Base-by-base conservation (phyloP, 2,329 filamentous ascomycete species). In the Cylindrodendrum hubeiense region DNA sequence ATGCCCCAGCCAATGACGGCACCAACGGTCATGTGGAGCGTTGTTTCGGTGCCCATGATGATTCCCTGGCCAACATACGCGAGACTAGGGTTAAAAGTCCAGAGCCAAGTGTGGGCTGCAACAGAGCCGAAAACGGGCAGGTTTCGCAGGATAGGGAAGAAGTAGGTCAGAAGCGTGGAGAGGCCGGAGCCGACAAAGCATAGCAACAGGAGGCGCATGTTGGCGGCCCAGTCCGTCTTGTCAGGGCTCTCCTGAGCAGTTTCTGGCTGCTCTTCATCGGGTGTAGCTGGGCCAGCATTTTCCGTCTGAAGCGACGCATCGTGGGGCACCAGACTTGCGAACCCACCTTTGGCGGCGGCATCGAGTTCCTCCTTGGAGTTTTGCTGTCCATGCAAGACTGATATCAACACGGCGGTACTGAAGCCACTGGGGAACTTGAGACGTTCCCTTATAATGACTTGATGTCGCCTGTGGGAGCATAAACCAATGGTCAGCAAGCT, bases 51-150 rank as follows among this genome's bases (percentile, higher is more conserved):
- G 0, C 96, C 96, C 96, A 99, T 99, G 75, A 99, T 98, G 67
- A 99, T 97, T 12, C 96, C 96, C 80, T 99, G 96, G 0, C 96
- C 96, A 26, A 98, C 90, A 77, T 99, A 99, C 3, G 96, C 96
- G n/a, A 97, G 91, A 49, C 94, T 98, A 0, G 96, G 96, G 71
- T 99, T 99, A 7, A 99, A 83, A 1, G 93, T 96, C 96, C 96
- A 99, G 1, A 98, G 87, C 95, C 95, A 99, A 2, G 89, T 89
- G 1, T 87, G 81, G 0, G 94, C 94, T 7, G 97, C 87, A 2
- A 87, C 80, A 0, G 86, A 81, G 0, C 96, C 96, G 71, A 98
- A 93, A 26, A 99, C 84, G 0, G 96, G 96, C n/a, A 99, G 83
- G 70, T 93, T 91, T 60, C 94, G 91, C 21, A 98, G 81, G 53